Conservation (phyloP, 2,329 filamentous ascomycete species). For the Geosmithia flava region DNA sequence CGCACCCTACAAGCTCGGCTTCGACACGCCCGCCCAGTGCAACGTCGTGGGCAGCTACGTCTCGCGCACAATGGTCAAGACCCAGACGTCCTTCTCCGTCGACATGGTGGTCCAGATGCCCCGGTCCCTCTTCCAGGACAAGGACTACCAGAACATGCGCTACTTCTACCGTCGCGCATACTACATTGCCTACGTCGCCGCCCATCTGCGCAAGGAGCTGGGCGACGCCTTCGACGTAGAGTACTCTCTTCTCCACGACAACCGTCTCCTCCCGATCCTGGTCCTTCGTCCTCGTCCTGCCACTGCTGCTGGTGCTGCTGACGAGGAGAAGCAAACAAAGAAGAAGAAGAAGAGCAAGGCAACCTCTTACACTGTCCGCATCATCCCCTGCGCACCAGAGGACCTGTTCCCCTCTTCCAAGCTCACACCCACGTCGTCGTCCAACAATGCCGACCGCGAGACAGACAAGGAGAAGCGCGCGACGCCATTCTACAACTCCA, state of each 20-base stretch:
- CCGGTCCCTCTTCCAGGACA: constrained; percentile 68
- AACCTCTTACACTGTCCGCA: constrained; percentile 49
- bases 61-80: constrained; percentile 59
- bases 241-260: constrained; percentile 60
- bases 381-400: constrained; percentile 64
- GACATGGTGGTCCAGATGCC: constrained; percentile 89
- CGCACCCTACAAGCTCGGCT: constrained; percentile 71
- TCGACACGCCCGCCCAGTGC: constrained; percentile 61
- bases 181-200: constrained; percentile 73
- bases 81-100: constrained; percentile 45
- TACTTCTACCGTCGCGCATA: constrained; percentile 94
- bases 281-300: constrained; percentile 22
- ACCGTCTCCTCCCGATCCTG: constrained; percentile 62
- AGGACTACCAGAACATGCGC: constrained; percentile 84
- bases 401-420: constrained; percentile 60
- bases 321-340: constrained; percentile 10
- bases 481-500: constrained; percentile 84
- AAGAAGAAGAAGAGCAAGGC: constrained; percentile 6
- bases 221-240: constrained; percentile 40
- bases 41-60: constrained; percentile 87
- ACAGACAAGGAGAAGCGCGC: constrained; percentile 26
- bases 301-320: constrained; percentile 6
- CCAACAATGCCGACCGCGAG: constrained; percentile 45
- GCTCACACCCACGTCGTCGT: constrained; percentile 55
- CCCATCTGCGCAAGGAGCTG: constrained; percentile 49